phyloP scores from a whole-genome alignment of 192 early-diverging fungal species.

The Mortierella alpina region DNA sequence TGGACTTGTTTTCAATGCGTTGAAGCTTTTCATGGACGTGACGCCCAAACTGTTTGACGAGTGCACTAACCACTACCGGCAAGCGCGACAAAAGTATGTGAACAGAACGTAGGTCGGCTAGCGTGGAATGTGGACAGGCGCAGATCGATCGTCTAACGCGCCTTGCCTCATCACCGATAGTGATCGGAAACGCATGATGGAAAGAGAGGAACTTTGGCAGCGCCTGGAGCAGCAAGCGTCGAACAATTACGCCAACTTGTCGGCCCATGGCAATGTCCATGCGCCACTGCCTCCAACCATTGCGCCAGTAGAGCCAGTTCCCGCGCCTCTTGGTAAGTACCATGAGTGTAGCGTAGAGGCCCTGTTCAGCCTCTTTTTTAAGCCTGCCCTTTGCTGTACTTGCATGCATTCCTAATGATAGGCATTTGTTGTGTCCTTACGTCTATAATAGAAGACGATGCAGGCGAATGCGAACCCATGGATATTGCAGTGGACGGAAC shows the following conservation, averaged over 20 bases:
- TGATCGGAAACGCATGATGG: slow-evolving; percentile 84
- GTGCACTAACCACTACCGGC: slow-evolving; percentile 93
- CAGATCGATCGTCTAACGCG: background rate
- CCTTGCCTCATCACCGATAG: slow-evolving; percentile 42
- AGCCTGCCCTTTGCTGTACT: no score
- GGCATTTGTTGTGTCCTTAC: no score
- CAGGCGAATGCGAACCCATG: no score
- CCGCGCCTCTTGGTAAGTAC: slow-evolving; percentile 39
- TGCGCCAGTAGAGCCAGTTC: slow-evolving; percentile 19
- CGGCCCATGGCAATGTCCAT: slow-evolving; percentile 35
- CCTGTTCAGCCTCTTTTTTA: no score
- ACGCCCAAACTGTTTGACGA: slow-evolving; percentile 96
- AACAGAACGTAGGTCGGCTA: no score
- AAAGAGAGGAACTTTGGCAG: slow-evolving; percentile 85
- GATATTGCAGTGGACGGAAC: no score
- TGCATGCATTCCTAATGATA: no score
- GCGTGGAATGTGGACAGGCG: no score
- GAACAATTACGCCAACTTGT: slow-evolving; percentile 48
- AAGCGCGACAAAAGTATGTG: slow-evolving; percentile 83
- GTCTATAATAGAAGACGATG: no score
- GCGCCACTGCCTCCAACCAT: slow-evolving; percentile 10
- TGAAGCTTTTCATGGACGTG: slow-evolving; percentile 98
- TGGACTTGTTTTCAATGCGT: slow-evolving; percentile 95
- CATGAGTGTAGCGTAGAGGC: no score
- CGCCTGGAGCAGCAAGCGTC: slow-evolving; percentile 71